These are phyloP conservation scores for Rhynchospora tenuis DNA, from an alignment of 176 grass and related monocot species.

Conservation along the genomic window DNA sequence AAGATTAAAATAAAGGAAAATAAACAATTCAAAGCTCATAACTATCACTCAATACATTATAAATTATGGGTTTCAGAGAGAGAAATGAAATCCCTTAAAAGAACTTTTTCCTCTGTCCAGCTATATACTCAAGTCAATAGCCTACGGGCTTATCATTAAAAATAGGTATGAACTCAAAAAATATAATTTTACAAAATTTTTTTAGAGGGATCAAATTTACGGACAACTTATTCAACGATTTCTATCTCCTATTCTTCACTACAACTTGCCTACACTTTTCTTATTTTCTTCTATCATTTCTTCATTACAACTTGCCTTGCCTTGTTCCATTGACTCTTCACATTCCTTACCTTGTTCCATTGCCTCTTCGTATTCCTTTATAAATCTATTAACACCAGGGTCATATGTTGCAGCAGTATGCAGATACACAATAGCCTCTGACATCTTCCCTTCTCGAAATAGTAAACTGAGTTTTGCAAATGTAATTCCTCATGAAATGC, in stretches of 20 bases:
- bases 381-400: constrained; percentile 36
- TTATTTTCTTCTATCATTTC: constrained; percentile 12
- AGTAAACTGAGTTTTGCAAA: constrained; percentile 40
- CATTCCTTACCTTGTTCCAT: constrained; percentile 13
- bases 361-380: constrained; percentile 63
- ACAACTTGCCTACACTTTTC: neutral
- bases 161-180: neutral
- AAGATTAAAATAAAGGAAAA: neutral
- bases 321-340: constrained; percentile 6
- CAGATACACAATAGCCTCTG: constrained; percentile 70
- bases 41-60: neutral
- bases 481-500: neutral
- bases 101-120: neutral
- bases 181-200: neutral
- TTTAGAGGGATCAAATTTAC: neutral
- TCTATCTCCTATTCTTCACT: constrained; percentile 6
- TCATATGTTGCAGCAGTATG: constrained; percentile 55
- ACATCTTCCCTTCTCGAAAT: constrained; percentile 48
- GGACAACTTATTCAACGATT: constrained; percentile 11
- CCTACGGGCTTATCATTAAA: too few species aligned
- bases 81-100: neutral
- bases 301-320: neutral
- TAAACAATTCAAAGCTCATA: neutral
- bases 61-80: neutral
- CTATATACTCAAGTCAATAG: neutral